These are phyloP conservation scores for Vigna unguiculata DNA, from an alignment of 306 rosid genomes.

Conservation along the genomic window DNA sequence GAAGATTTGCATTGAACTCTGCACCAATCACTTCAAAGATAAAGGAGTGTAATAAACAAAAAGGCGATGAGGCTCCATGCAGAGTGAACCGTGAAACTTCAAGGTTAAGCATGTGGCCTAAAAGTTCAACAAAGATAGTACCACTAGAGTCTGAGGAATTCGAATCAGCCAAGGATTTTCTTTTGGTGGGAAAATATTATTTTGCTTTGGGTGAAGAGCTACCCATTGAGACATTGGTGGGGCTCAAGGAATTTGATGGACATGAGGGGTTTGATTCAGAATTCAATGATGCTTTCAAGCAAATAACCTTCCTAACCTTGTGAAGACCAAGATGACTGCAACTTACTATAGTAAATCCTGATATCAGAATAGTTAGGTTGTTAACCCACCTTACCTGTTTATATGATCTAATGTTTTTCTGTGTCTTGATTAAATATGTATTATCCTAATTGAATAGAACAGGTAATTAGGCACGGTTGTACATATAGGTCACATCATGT, in stretches of 20 bases:
- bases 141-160: constrained; percentile 16
- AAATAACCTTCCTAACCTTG: background rate
- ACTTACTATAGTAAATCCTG: constrained; percentile 11
- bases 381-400: constrained; percentile 1
- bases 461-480: constrained; percentile 27
- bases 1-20: constrained; percentile 33
- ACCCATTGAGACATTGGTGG: constrained; percentile 64
- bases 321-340: constrained; percentile 22
- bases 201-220: constrained; percentile 40
- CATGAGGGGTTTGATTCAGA: constrained; percentile 61
- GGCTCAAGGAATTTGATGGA: constrained; percentile 66
- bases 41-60: constrained; percentile 8
- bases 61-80: constrained; percentile 9
- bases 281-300: constrained; percentile 38
- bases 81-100: constrained; percentile 38
- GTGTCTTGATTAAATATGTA: background rate
- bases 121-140: constrained; percentile 34
- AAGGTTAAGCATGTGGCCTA: constrained; percentile 40
- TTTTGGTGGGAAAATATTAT: constrained; percentile 32
- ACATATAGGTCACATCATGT: constrained; percentile 30
- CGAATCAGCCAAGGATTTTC: constrained; percentile 27
- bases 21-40: constrained; percentile 33
- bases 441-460: constrained; percentile 25
- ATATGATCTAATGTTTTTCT: constrained; percentile 7
- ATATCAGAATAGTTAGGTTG: background rate